Evolutionary conservation across 352 stramenopile genomes (phyloP), one percentile per base, ranked within the genome.

Genomic region (Phytopythium sindhum): DNA sequence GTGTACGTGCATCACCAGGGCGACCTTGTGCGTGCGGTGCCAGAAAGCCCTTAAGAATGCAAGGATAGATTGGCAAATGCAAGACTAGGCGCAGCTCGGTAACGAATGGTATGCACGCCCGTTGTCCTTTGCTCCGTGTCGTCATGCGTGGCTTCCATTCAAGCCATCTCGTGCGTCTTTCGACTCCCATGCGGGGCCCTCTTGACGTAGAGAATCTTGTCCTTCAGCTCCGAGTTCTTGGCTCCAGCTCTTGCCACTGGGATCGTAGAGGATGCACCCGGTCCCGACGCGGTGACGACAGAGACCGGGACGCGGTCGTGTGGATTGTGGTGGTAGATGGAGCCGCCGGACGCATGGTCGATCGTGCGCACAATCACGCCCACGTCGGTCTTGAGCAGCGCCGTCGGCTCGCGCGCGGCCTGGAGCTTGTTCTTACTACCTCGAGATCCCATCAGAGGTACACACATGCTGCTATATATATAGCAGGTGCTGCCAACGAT

Each of bases 181-280:
- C 37, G 47, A 55, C 42, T 53, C 23, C 19, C 45, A 11, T 21
- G 50, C 28, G 70, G 59, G 4, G 72, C 65, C 48, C 75, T 79
- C 69, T 86, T 90, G 26, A 91, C 64, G 61, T 83, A 93, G 42
- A 90, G 70, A 47, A 91, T 55, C 42, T 78, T 92, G 63, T 63
- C 63, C 64, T 78, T 79, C 37, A 90, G 53, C 26, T 60, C 50
- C 59, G 67, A n/a, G 41, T 91, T 93, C 35, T 69, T 62, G 5
- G 57, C 54, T 37, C 78, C 78, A 29, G 62, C 56, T 65, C 63
- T 84, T 39, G 72, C 81, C 0, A 82, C 65, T 29, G 78, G 57
- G n/a, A 88, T 61, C 26, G 21, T 37, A 3, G 56, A 61, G 15
- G 23, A 19, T 23, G 35, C 7, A 39, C n/a, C n/a, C 19, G 35